Evolutionary conservation across 441 rosid genomes (phyloP), one percentile per base, ranked within the genome.

Genomic region (Aleurites moluccanus): DNA sequence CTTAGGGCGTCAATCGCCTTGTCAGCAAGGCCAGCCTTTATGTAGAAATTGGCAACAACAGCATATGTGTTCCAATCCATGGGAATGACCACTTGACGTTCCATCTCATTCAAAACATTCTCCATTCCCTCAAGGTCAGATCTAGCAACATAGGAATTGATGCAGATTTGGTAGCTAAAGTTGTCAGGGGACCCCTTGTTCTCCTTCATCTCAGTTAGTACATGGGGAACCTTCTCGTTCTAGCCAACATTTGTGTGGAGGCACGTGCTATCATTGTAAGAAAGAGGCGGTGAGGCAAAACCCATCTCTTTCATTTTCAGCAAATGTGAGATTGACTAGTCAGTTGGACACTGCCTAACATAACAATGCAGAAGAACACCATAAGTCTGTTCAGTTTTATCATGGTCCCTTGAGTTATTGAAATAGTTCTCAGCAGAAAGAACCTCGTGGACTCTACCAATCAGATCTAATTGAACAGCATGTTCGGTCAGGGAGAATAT

Each of bases 31-130:
- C 88, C 89, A 15, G 85, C 83, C 78, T 86, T 87, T 44, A 86
- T 90, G 77, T 86, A 93, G 55, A 87, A 82, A 81, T 83, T 89
- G 0, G 97, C 96, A 75, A 82, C 94, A 59, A 88, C 90, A 33
- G 93, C 84, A n/a, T 88, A 90, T 0, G 98, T 87, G 75, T 82
- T 92, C 98, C 98, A 92, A 74, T 92, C 96, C 87, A 92, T 70
- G 11, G 74, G 78, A 77, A 88, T 80, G 69, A 78, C 77, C 20
- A 77, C 74, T 61, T 82, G 82, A 30, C 79, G 79, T 80, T 89
- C 93, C 96, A 93, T 93, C 83, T 93, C 96, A 50, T 73, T 61
- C 65, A 93, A 79, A 71, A 85, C 60, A 28, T 16, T 75, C 18
- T 89, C 87, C 82, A 93, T 80, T 70, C 86, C 88, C 74, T 79